Evolutionary conservation across 2,329 filamentous ascomycete genomes (phyloP).

Genomic region (Cladosporium velox): DNA sequence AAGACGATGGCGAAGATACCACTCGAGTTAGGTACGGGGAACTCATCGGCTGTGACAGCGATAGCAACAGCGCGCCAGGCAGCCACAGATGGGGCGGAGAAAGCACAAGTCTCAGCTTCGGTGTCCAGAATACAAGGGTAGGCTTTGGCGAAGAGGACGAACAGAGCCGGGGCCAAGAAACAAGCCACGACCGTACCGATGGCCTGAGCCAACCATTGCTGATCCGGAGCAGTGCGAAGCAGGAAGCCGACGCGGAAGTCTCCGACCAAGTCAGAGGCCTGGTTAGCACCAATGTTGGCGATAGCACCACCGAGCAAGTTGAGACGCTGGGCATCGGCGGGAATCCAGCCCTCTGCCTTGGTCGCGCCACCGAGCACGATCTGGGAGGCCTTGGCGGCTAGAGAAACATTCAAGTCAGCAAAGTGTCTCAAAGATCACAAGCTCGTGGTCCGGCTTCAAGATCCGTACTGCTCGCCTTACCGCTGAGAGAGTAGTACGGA

Average conservation of each 20-base stretch:
- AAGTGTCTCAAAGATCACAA: no score
- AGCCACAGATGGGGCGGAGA: constrained; percentile 63
- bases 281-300: constrained; percentile 43
- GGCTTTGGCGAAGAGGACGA: constrained; percentile 66
- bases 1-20: constrained; percentile 62
- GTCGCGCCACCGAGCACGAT: constrained; percentile 68
- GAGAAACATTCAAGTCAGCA: no score
- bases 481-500: no score
- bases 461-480: no score
- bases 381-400: constrained; percentile 66
- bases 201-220: constrained; percentile 68
- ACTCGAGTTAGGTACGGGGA: constrained; percentile 57
- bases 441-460: no score
- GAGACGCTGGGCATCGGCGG: constrained; percentile 60
- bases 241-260: constrained; percentile 71
- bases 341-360: constrained; percentile 52
- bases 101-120: constrained; percentile 55
- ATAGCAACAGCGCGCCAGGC: constrained; percentile 68
- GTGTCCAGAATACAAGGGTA: constrained; percentile 66
- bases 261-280: constrained; percentile 54
- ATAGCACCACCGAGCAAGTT: constrained; percentile 65
- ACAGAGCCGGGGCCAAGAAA: constrained; percentile 67
- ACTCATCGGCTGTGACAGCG: constrained; percentile 59
- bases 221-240: constrained; percentile 63
- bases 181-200: constrained; percentile 65